Percentiles rank a stretch among this genome's conserved stretches.
phyloP scores from a whole-genome alignment of 106 monocot species.

The Dioscorea dumetorum region DNA sequence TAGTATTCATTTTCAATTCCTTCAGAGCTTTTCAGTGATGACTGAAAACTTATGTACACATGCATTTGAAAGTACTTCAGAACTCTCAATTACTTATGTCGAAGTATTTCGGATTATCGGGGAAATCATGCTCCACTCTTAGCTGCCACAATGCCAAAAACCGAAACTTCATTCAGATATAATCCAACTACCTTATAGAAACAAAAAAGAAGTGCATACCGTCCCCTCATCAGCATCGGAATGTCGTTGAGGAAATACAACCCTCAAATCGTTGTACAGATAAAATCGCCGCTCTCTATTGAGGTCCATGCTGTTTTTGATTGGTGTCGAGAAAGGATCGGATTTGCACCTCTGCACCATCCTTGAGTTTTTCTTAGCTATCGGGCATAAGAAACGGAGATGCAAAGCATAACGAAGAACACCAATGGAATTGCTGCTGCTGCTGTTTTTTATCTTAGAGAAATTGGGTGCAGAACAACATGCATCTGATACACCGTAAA shows the following conservation, averaged over 20 bases:
- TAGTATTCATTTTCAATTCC: no score
- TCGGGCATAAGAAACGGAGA: constrained; percentile 72
- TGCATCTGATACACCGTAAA: constrained; percentile 3
- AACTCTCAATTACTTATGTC: constrained; percentile 68
- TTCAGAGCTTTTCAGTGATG: no score
- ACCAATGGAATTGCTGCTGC: constrained; percentile 16
- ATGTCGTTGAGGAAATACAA: constrained; percentile 93
- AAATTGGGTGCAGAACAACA: constrained; percentile 18
- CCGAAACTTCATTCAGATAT: neutral
- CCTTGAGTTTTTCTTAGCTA: constrained; percentile 44
- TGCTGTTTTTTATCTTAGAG: constrained; percentile 38
- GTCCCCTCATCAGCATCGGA: constrained; percentile 94
- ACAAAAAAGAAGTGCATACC: constrained; percentile 32
- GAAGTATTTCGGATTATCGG: constrained; percentile 89
- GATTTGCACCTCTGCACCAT: constrained; percentile 68
- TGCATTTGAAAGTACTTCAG: neutral
- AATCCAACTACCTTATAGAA: neutral
- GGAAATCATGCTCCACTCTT: constrained; percentile 82
- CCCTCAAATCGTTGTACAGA: constrained; percentile 87
- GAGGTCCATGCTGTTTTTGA: constrained; percentile 10
- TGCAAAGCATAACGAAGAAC: constrained; percentile 89
- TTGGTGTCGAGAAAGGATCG: constrained; percentile 54
- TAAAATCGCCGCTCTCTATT: constrained; percentile 70
- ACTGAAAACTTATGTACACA: constrained; percentile 1
- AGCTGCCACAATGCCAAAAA: constrained; percentile 36